Evolutionary conservation across 1,284 basidiomycete species (phyloP).

Genomic region (Singerocomus inundabilis): DNA sequence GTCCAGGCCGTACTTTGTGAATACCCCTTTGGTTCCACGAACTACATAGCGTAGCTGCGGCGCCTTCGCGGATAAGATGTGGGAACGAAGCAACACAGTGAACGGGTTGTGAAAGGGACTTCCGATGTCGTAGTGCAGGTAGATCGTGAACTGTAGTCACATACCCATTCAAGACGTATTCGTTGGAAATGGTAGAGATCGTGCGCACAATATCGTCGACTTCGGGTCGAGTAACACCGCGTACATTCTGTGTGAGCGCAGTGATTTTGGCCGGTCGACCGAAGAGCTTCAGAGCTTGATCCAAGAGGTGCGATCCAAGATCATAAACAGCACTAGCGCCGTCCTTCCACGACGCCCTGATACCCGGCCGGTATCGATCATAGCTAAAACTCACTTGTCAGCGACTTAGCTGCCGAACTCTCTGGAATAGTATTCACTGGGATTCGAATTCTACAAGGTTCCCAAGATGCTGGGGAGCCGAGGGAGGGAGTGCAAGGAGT

Average conservation of each 20-base stretch:
- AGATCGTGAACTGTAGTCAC: slow-evolving; percentile 58
- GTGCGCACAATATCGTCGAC: slow-evolving; percentile 65
- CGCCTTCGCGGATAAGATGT: slow-evolving; percentile 64
- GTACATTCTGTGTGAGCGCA: slow-evolving; percentile 66
- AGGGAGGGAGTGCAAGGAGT: slow-evolving; percentile 55
- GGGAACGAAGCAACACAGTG: slow-evolving; percentile 66
- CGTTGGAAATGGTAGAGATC: neutral
- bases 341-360: slow-evolving; percentile 76
- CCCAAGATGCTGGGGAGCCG: slow-evolving; percentile 56
- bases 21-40: slow-evolving; percentile 70
- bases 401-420: neutral
- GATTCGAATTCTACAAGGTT: slow-evolving; percentile 74
- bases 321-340: slow-evolving; percentile 61
- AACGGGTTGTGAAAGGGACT: slow-evolving; percentile 52
- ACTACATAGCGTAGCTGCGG: slow-evolving; percentile 70
- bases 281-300: slow-evolving; percentile 77
- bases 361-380: slow-evolving; percentile 69
- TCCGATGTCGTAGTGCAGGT: slow-evolving; percentile 55
- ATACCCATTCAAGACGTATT: neutral
- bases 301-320: slow-evolving; percentile 69
- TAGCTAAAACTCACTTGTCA: slow-evolving; percentile 44
- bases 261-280: slow-evolving; percentile 72
- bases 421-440: slow-evolving; percentile 44
- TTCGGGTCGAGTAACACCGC: slow-evolving; percentile 58
- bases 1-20: slow-evolving; percentile 75